Evolutionary conservation across 192 early-diverging fungal genomes (phyloP).

Genomic region (Chytriomyces sp.): DNA sequence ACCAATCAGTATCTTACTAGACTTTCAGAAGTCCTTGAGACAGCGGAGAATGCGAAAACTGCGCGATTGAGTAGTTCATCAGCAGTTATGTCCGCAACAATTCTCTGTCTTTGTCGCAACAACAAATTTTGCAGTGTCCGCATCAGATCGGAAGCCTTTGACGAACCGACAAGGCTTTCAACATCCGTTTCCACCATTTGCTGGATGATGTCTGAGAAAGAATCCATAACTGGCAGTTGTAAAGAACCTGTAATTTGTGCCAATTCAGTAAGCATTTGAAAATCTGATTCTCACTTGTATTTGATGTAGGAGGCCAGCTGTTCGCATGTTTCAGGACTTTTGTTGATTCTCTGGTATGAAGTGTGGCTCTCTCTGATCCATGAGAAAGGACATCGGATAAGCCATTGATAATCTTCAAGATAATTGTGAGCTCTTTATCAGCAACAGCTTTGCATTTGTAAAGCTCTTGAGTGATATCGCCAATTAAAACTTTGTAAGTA

Average conservation of each 20-base stretch:
- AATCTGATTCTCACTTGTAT: background rate
- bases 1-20: background rate
- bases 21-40: background rate
- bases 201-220: background rate
- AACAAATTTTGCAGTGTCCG: background rate
- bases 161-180: background rate
- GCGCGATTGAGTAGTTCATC: background rate
- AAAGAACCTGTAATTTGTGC: background rate
- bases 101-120: background rate
- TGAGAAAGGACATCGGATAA: no score
- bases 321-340: background rate
- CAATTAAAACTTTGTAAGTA: no score
- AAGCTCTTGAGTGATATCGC: no score
- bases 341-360: background rate
- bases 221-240: background rate
- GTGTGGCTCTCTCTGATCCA: background rate
- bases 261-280: no score
- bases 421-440: background rate
- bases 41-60: constrained; percentile 1
- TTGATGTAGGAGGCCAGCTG: background rate
- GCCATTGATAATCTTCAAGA: no score
- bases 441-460: background rate
- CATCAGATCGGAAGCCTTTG: background rate
- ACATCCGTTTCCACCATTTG: background rate
- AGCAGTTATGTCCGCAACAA: background rate